Evolutionary conservation across 2,329 filamentous ascomycete genomes (phyloP).

Genomic region (Calonectria crousiana): DNA sequence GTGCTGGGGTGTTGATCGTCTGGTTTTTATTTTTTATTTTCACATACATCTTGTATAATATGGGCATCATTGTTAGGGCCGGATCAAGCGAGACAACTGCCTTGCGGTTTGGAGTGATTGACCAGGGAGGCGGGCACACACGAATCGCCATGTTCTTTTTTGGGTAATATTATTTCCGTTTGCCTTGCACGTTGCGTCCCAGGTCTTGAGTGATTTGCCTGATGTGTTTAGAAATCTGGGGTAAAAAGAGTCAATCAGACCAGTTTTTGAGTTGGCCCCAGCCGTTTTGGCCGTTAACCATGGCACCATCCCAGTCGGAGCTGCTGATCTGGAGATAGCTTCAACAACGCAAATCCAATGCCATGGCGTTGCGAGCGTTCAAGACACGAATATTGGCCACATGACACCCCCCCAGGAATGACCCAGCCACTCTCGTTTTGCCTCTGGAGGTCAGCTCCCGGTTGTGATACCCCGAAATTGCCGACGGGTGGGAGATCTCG

Average conservation of each 20-base stretch:
- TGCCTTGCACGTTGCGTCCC: neutral
- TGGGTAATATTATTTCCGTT: conserved; percentile 20
- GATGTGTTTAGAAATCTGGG: no score
- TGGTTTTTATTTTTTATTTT: neutral
- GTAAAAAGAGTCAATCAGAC: neutral
- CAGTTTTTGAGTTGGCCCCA: neutral
- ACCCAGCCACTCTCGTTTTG: neutral
- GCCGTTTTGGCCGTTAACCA: neutral
- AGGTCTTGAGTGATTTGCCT: neutral
- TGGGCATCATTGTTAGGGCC: conserved; percentile 31
- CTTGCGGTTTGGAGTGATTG: conserved; percentile 30
- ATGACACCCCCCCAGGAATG: neutral
- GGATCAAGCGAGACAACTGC: conserved; percentile 24
- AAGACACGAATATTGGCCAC: neutral
- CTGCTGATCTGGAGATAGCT: neutral
- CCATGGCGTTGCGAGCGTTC: neutral
- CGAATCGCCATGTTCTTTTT: conserved; percentile 22
- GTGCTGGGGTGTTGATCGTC: conserved; percentile 40
- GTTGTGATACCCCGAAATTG: conserved; percentile 12
- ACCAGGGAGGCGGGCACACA: conserved; percentile 17
- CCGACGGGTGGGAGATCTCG: conserved; percentile 6
- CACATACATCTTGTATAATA: conserved; percentile 40
- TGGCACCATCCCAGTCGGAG: neutral
- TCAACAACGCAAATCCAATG: neutral
- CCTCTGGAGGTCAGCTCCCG: conserved; percentile 12